Percentiles rank a stretch among this genome's conserved stretches.
Evolutionary conservation across 768 basidiomycete genomes (phyloP).

Genomic region (Podaxis carcinomalis): DNA sequence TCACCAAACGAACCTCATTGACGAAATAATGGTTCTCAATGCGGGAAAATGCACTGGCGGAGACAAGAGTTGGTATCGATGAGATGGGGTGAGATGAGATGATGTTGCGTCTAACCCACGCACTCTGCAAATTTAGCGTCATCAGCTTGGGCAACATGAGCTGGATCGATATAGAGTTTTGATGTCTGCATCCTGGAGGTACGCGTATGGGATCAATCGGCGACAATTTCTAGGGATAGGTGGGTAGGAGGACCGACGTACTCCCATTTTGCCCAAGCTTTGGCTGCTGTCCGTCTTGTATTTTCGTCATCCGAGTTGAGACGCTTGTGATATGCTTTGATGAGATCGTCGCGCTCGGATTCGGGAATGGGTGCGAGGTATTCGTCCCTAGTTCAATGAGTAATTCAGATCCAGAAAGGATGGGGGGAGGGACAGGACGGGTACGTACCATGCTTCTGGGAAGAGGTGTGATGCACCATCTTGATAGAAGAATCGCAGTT

Average conservation of each 20-base stretch:
- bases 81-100: not conserved
- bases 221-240: not conserved
- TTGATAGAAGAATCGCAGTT: constrained; percentile 92
- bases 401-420: not conserved
- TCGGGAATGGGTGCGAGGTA: constrained; percentile 81
- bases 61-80: not conserved
- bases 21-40: constrained; percentile 93
- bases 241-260: constrained; percentile 34
- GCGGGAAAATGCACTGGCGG: constrained; percentile 72
- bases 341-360: constrained; percentile 71
- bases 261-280: constrained; percentile 92
- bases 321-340: constrained; percentile 79
- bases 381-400: constrained; percentile 57
- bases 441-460: constrained; percentile 76
- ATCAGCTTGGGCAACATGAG: constrained; percentile 62
- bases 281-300: constrained; percentile 64
- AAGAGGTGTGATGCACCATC: constrained; percentile 78
- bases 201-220: not conserved
- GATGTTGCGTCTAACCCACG: constrained; percentile 16
- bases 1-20: constrained; percentile 50
- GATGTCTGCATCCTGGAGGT: constrained; percentile 74
- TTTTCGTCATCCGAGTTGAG: constrained; percentile 70
- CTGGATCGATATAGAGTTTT: constrained; percentile 65
- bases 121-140: constrained; percentile 76
- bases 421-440: not conserved